Base-by-base conservation (phyloP, 352 stramenopile species). In the Globisporangium carolinianum region DNA sequence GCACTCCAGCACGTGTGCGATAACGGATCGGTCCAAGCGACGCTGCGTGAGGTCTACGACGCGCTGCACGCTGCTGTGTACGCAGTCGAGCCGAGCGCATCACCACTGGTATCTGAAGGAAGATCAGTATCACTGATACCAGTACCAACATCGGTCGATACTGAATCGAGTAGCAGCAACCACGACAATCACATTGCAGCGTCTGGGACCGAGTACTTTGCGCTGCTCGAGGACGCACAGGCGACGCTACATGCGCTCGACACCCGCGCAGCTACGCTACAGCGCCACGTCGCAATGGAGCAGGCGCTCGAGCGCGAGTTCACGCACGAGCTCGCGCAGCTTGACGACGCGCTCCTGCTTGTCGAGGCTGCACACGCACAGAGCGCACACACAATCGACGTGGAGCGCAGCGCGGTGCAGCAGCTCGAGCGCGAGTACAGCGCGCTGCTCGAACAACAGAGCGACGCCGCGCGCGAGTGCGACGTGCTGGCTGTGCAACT, bases 351-450 rank as follows among this genome's bases (percentile, higher is more conserved):
- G 43, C 53, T 86, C 9, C 51, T 67, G 3, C 63, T 65, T 24
- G 60, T 66, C 35, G 62, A 70, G 38, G 67, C 79, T 12, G 59
- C 60, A 9, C 58, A 75, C 51, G 36, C 15, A 6, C 5, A 36
- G 45, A 76, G 72, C 43, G 62, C 67, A 3, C 63, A 77, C 10
- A 64, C 72, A 35, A 67, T 86, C 14, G 70, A 84, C 50, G 61
- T 58, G 0, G 80, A 87, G 39, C 62, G 66, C 35, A 45, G 43
- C 8, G 62, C 68, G 2, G 70, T 87, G 0, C 53, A 53, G 1
- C 66, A 74, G 47, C 65, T 87, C 0, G 79, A 90, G 43, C 53
- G 64, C 32, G 76, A 90, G 14, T 83, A 87, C 39, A 66, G 65
- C 0, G 64, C 62, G 38, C 63, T 87, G 3, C 65, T 73, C 5